phyloP scores from a whole-genome alignment of 805 yeast genomes.

The Blastobotrys peoriensis region DNA sequence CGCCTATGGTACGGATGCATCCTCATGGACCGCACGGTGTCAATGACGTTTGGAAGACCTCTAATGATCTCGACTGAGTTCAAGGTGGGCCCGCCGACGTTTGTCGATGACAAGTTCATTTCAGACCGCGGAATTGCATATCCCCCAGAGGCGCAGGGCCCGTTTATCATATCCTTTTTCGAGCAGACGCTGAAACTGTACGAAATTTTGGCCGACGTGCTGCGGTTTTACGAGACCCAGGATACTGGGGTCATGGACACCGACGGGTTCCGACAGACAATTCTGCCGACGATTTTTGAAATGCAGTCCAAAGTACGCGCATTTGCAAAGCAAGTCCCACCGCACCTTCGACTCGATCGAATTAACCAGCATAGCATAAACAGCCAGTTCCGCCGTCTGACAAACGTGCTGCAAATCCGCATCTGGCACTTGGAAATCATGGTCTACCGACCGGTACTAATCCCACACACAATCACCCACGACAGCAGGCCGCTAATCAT shows the following conservation, averaged over 20 bases:
- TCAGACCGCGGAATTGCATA: conserved; percentile 12
- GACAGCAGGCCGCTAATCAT: not conserved
- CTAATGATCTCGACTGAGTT: conserved; percentile 20
- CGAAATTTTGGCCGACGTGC: conserved; percentile 21
- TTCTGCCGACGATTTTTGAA: conserved; percentile 7
- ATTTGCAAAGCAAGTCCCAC: conserved; percentile 5
- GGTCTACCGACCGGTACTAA: conserved; percentile 12
- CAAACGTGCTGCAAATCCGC: conserved; percentile 10
- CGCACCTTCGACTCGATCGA: conserved; percentile 6
- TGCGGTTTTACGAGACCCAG: conserved; percentile 13
- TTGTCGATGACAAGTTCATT: conserved; percentile 22
- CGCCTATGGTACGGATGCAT: conserved; percentile 28
- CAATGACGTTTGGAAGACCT: conserved; percentile 28
- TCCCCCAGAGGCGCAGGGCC: conserved; percentile 8
- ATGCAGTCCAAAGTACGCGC: conserved; percentile 4
- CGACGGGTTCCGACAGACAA: conserved; percentile 1
- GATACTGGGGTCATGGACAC: conserved; percentile 1
- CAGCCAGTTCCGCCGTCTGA: conserved; percentile 6
- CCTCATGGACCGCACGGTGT: conserved; percentile 25
- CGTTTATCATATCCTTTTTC: conserved; percentile 21
- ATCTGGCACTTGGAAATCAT: conserved; percentile 13
- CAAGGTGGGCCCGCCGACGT: conserved; percentile 17
- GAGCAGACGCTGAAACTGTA: conserved; percentile 19
- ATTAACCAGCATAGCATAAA: conserved; percentile 2
- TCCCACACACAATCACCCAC: conserved; percentile 9